A percentile compares a stretch with the other conserved stretches of the same genome.
Conservation (phyloP, 2,329 filamentous ascomycete species). For the Aureobasidium sp. region DNA sequence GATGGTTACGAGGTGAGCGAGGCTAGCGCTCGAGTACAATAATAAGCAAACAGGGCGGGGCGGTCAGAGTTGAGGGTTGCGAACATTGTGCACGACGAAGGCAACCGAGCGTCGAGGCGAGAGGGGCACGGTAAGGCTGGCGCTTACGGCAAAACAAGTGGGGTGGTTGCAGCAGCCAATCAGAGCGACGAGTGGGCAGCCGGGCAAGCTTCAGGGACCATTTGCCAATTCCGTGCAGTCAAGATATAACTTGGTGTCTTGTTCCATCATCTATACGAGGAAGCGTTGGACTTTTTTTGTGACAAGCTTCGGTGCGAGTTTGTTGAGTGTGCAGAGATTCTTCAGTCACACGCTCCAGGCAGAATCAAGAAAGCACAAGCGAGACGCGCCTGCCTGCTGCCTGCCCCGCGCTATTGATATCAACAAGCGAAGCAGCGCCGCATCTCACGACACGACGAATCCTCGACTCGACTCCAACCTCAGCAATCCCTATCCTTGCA, state of each 20-base stretch:
- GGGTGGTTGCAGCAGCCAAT: background rate
- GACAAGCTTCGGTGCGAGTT: background rate
- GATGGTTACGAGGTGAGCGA: background rate
- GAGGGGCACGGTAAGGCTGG: conserved; percentile 3
- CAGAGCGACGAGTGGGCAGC: background rate
- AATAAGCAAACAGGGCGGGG: background rate
- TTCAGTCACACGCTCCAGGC: background rate
- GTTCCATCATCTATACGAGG: background rate
- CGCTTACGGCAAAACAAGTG: conserved; percentile 11
- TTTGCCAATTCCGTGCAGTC: background rate
- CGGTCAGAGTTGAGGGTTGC: background rate
- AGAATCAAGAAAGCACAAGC: background rate
- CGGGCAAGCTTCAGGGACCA: background rate
- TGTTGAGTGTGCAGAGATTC: background rate
- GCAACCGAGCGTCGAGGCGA: background rate
- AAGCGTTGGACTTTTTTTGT: background rate
- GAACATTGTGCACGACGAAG: background rate
- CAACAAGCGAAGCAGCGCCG: background rate
- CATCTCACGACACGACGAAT: background rate
- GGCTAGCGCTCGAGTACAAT: background rate
- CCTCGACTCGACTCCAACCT: background rate
- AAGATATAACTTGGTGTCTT: background rate
- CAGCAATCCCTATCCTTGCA: background rate
- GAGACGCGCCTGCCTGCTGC: background rate
- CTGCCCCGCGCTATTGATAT: background rate